Base-by-base conservation (phyloP, 1,284 basidiomycete genomes). In the Pseudozyma tsukubaensis region DNA sequence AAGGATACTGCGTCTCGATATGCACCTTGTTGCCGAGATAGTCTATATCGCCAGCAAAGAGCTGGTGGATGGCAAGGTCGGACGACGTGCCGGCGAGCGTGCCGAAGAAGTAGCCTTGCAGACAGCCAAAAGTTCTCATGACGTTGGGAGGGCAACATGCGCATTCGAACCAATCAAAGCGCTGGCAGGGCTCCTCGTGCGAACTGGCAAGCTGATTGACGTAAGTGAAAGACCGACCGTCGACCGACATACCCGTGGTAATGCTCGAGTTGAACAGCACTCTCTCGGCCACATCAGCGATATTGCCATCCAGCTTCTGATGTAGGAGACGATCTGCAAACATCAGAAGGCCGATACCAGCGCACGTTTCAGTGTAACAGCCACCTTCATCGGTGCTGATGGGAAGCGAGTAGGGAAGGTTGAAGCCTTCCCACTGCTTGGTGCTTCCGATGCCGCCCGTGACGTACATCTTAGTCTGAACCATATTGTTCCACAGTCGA, bases 401-500 rank as follows among this genome's bases (percentile, higher is more conserved):
- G 34, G 66, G 66, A 21, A 69, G 66, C 24, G 50, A 56, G 45
- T 69, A 51, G 12, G 54, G 52, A 19, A 62, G 48, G 66, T 42
- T 18, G 36, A 69, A 69, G 29, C 66, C 66, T 49, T 69, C 66
- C 66, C 66, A 69, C 48, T 62, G 66, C 55, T 62, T 62, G 45
- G 62, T 53, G 6, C 59, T 55, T 18, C 66, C 66, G 19, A 62
- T 59, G 14, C 66, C 59, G 16, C 66, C 66, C 10, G 66, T 69
- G 50, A 69, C 59, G 29, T 62, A 62, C 66, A 69, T 69, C 51
- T 69, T 69, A 9, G 47, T 47, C 13, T 9, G 53, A 0, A 62
- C 47, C 66, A 69, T 69, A 34, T 37, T 69, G 7, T 55, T 29
- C 66, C 66, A 69, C 12, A 69, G 45, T n/a, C 54, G 49, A 10